These are phyloP conservation scores for Ceraceosorus guamensis DNA, from an alignment of 1,284 basidiomycete genomes.

Conservation along the genomic window DNA sequence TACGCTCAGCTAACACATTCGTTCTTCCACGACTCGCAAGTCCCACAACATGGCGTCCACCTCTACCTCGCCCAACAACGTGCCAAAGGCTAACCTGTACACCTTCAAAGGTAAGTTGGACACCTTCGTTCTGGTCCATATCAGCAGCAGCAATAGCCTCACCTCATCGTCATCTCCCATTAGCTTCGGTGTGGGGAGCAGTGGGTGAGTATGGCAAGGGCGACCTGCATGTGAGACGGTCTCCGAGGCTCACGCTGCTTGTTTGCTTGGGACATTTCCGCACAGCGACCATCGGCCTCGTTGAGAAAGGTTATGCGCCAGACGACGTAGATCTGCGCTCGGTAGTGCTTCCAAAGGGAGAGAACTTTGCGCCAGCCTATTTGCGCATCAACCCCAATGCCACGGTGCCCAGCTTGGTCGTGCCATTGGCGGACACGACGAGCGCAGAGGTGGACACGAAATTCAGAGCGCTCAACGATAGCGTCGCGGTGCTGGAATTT, in stretches of 20 bases:
- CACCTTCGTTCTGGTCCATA: slow-evolving; percentile 2
- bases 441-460: slow-evolving; percentile 65
- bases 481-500: slow-evolving; percentile 71
- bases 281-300: slow-evolving; percentile 10
- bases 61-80: slow-evolving; percentile 3
- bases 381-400: slow-evolving; percentile 73
- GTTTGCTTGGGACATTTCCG: no score
- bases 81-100: slow-evolving; percentile 30
- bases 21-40: no score
- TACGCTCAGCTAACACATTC: no score
- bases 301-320: slow-evolving; percentile 29
- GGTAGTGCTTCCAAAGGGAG: slow-evolving; percentile 47
- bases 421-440: slow-evolving; percentile 68
- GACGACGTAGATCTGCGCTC: slow-evolving; percentile 36
- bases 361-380: slow-evolving; percentile 61
- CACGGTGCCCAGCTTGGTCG: slow-evolving; percentile 75
- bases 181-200: slow-evolving; percentile 30
- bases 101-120: slow-evolving; percentile 16
- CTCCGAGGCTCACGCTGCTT: no score
- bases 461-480: slow-evolving; percentile 71
- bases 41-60: not conserved
- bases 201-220: slow-evolving; percentile 11
- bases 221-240: no score
- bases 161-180: not conserved
- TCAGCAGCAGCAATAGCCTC: not conserved